Evolutionary conservation across 2,329 filamentous ascomycete species (phyloP).

Genomic region (Simplicillium aogashimaense): DNA sequence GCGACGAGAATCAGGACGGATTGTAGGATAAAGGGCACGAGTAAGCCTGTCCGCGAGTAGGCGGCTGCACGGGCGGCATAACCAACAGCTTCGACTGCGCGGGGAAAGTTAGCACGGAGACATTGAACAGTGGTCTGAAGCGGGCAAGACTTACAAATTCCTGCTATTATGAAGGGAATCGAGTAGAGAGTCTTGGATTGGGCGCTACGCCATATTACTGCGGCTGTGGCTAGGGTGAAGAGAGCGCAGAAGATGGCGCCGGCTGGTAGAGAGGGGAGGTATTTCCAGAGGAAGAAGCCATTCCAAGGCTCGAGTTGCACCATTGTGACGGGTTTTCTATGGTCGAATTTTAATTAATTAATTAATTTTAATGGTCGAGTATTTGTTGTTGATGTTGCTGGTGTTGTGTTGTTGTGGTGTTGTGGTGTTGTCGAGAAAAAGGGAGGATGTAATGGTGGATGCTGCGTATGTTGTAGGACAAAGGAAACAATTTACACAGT

Average conservation of each 20-base stretch:
- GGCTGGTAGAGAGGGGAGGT: conserved; percentile 31
- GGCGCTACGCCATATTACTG: conserved; percentile 31
- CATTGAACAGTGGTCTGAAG: neutral
- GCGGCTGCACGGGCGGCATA: conserved; percentile 23
- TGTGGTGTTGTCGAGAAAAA: too few relatives aligned
- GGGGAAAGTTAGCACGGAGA: conserved; percentile 6
- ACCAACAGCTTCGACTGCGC: conserved; percentile 32
- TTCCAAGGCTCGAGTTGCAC: conserved; percentile 18
- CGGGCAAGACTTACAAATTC: conserved; percentile 28
- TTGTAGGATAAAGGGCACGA: conserved; percentile 31
- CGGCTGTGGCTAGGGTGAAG: conserved; percentile 30
- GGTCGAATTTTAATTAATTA: too few relatives aligned
- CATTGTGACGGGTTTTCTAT: too few relatives aligned
- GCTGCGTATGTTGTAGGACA: too few relatives aligned
- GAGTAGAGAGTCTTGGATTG: conserved; percentile 39
- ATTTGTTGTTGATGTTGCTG: neutral
- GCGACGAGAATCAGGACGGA: conserved; percentile 33
- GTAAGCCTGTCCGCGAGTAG: conserved; percentile 16
- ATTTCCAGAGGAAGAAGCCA: conserved; percentile 22
- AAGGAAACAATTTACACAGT: too few relatives aligned
- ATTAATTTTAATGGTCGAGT: too few relatives aligned
- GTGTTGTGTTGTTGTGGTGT: neutral
- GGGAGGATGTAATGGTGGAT: too few relatives aligned
- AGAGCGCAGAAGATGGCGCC: conserved; percentile 35
- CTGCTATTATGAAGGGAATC: conserved; percentile 35